These are phyloP conservation scores for Blastomyces parvus DNA, from an alignment of 2,329 filamentous ascomycete species.

Conservation along the genomic window DNA sequence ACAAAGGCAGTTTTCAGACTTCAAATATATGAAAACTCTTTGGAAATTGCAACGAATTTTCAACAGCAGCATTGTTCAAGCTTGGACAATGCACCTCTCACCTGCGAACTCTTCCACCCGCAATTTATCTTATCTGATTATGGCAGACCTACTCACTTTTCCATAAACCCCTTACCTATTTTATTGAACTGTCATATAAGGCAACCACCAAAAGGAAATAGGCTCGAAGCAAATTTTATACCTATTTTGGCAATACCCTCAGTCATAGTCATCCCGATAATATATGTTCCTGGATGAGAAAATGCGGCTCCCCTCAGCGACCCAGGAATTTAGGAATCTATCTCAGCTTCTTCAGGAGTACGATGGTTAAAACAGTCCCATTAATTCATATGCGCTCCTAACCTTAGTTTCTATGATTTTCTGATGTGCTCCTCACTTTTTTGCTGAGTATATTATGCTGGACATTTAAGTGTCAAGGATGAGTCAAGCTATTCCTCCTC, in stretches of 20 bases:
- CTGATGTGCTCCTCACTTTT: background rate
- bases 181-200: background rate
- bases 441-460: background rate
- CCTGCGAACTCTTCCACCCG: background rate
- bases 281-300: too few species aligned
- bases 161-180: too few species aligned
- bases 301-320: too few species aligned
- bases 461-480: too few species aligned
- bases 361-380: background rate
- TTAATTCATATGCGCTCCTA: background rate
- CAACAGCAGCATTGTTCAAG: background rate
- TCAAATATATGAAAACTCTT: background rate
- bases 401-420: background rate
- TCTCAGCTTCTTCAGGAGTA: too few species aligned
- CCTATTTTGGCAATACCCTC: too few species aligned
- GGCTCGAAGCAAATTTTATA: too few species aligned
- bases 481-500: too few species aligned
- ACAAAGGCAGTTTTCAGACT: background rate
- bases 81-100: background rate
- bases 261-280: too few species aligned
- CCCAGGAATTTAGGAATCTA: too few species aligned
- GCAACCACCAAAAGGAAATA: background rate
- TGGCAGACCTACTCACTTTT: background rate
- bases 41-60: background rate
- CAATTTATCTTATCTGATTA: background rate